Percentiles rank a stretch among this genome's conserved stretches.
phyloP scores from a whole-genome alignment of 2,329 filamentous ascomycete species.

The Nothophoma quercina region DNA sequence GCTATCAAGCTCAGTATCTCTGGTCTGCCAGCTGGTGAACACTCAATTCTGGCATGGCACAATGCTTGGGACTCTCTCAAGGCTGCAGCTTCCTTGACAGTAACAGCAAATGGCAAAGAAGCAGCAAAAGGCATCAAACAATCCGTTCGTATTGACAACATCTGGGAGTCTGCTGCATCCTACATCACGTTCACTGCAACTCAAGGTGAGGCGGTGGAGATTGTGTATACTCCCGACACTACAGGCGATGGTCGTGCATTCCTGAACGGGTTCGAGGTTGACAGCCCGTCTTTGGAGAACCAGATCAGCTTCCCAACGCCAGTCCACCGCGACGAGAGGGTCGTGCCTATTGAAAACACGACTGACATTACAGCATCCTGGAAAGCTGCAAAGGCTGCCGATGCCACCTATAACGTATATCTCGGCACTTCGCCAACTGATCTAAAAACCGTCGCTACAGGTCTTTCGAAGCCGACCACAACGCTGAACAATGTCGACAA shows the following conservation, averaged over 20 bases:
- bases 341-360: constrained; percentile 20
- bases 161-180: constrained; percentile 42
- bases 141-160: constrained; percentile 39
- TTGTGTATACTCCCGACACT: constrained; percentile 24
- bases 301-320: constrained; percentile 41
- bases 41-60: constrained; percentile 41
- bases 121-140: constrained; percentile 21
- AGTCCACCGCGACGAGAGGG: constrained; percentile 39
- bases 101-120: constrained; percentile 35
- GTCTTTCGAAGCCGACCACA: constrained; percentile 5
- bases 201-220: constrained; percentile 29
- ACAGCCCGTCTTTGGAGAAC: constrained; percentile 27
- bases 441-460: constrained; percentile 17
- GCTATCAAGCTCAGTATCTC: constrained; percentile 36
- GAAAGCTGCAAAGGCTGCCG: constrained; percentile 25
- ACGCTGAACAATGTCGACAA: constrained; percentile 17
- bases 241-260: constrained; percentile 31
- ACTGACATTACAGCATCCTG: constrained; percentile 29
- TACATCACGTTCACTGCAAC: constrained; percentile 34
- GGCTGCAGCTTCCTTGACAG: constrained; percentile 26
- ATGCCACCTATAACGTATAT: constrained; percentile 35
- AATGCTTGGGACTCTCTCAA: constrained; percentile 41
- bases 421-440: constrained; percentile 23
- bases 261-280: constrained; percentile 45
- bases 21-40: constrained; percentile 36